Evolutionary conservation across 2,329 filamentous ascomycete genomes (phyloP), one percentile per base, ranked within the genome.

Genomic region (Metarhizium guizhouense): DNA sequence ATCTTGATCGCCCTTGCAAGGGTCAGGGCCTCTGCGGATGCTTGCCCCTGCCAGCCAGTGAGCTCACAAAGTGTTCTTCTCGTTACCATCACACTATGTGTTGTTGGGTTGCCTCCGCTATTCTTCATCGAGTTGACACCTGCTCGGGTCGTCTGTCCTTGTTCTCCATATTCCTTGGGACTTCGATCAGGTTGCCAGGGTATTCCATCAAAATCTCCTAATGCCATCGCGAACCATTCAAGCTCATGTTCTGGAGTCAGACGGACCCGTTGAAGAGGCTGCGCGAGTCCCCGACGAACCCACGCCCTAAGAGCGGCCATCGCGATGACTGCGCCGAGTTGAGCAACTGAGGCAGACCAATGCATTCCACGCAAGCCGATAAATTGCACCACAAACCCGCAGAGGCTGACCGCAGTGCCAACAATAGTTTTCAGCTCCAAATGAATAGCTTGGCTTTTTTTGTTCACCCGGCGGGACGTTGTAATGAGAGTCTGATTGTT

Each of bases 351-450:
- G 6, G 43, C 43, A 3, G 18, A 18, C 16, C 16, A 47, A 25
- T 47, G n/a, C 43, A 47, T 47, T 25, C 43, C 43, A 20, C 43
- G 16, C 8, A 29, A 51, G 4, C 66, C 66, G 14, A 63, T 55
- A 29, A 69, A 68, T 49, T 69, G 67, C 1, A 60, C 43, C 10
- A 68, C 32, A 52, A 65, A 70, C 2, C 67, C 67, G 5, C 49
- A 38, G 11, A 68, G 38, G 3, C 54, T 53, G 20, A 66, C 49
- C 0, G 58, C 14, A 2, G 59, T 58, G 3, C 58, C 64, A 11
- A 47, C 3, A 0, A 70, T 62, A 0, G 51, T 63, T 20, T 61
- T 47, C 18, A 25, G 25, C 25, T 25, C 25, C 25, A 25, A 25
- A 4, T 47, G n/a, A 25, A 25, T 29, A 4, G 2, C n/a, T 7